Conservation (phyloP, 495 filamentous ascomycete species). For the Neurospora pannonica region DNA sequence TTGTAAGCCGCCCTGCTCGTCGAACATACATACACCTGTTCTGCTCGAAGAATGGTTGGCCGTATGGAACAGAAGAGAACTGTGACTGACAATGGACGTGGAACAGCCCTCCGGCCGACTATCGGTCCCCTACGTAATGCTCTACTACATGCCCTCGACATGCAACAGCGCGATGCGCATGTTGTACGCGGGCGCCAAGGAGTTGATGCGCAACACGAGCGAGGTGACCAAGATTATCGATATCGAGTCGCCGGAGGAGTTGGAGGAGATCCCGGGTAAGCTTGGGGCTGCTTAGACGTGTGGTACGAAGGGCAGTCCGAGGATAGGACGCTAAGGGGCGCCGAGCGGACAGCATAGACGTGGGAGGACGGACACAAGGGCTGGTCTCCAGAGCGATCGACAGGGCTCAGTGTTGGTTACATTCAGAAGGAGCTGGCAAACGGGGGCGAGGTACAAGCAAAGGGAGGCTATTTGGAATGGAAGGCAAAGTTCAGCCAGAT, state of each 20-base stretch:
- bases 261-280: conserved; percentile 63
- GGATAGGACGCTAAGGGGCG: neutral
- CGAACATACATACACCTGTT: neutral
- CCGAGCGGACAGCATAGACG: neutral
- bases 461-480: neutral
- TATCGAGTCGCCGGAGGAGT: conserved; percentile 63
- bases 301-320: neutral
- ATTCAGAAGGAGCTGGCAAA: neutral
- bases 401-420: neutral
- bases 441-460: neutral
- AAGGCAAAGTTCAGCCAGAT: neutral
- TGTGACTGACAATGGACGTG: neutral
- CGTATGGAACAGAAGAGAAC: no score
- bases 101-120: conserved; percentile 35
- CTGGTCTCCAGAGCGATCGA: neutral
- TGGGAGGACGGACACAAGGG: neutral
- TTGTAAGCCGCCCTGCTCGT: conserved; percentile 50
- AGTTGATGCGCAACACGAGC: conserved; percentile 83
- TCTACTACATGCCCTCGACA: conserved; percentile 86
- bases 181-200: conserved; percentile 92
- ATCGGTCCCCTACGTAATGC: conserved; percentile 70
- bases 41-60: no score
- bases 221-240: conserved; percentile 78
- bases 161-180: conserved; percentile 77
- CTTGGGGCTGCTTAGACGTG: conserved; percentile 38